Evolutionary conservation across 257 asterid species (phyloP).

Genomic region (Jasminum sambac): DNA sequence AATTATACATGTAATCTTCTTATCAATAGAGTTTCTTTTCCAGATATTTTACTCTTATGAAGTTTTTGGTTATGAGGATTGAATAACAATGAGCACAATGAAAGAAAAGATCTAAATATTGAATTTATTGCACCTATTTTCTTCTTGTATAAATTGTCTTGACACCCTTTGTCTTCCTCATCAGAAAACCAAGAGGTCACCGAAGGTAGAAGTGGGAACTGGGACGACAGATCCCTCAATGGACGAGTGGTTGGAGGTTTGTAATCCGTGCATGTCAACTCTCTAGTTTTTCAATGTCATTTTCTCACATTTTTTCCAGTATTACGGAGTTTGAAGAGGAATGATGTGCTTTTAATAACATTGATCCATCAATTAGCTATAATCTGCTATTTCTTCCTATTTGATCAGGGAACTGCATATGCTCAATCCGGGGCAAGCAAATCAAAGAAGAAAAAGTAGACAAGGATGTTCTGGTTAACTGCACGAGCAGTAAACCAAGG

Average conservation of each 20-base stretch:
- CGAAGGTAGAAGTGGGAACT: conserved; percentile 98
- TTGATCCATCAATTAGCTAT: background rate
- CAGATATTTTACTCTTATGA: background rate
- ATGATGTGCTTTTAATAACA: background rate
- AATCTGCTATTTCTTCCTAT: conserved; percentile 5
- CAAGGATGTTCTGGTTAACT: conserved; percentile 22
- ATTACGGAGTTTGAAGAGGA: background rate
- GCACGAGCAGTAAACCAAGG: conserved; percentile 31
- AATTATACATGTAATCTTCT: background rate
- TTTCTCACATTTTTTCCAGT: background rate
- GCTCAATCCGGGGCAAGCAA: conserved; percentile 63
- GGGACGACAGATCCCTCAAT: conserved; percentile 77
- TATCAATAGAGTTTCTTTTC: background rate
- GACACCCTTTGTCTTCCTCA: conserved; percentile 14
- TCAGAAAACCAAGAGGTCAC: conserved; percentile 86
- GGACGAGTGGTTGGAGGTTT: conserved; percentile 98
- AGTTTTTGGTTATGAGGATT: background rate
- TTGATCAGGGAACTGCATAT: conserved; percentile 82
- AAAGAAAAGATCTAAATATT: background rate
- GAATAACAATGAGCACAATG: background rate
- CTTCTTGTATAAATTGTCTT: background rate
- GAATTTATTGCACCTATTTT: background rate
- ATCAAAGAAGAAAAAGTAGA: conserved; percentile 91
- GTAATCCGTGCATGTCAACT: conserved; percentile 16
- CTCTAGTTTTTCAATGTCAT: conserved; percentile 6